A percentile compares a stretch with the other conserved stretches of the same genome.
Conservation (phyloP, 495 filamentous ascomycete genomes). For the Tuber indicum region DNA sequence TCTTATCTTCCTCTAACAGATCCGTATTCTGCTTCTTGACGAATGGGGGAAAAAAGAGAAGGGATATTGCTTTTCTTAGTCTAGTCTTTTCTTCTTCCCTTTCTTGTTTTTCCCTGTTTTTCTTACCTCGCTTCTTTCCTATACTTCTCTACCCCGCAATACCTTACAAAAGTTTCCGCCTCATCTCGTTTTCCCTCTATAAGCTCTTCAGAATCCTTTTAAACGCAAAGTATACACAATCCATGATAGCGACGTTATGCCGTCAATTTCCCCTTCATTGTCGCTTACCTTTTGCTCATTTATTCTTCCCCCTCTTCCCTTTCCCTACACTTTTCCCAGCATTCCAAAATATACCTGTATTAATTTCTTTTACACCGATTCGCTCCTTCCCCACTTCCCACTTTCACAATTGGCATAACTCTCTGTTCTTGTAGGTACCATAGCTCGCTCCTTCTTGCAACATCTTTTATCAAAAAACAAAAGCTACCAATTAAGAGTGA, state of each 20-base stretch:
- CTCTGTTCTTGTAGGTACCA: not conserved
- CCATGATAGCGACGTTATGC: not conserved
- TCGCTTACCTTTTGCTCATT: not conserved
- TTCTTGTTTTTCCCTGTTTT: not conserved
- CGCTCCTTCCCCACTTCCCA: not conserved
- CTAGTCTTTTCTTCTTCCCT: not conserved
- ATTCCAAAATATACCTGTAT: not conserved
- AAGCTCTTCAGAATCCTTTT: not conserved
- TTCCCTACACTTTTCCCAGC: not conserved
- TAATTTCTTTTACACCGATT: not conserved
- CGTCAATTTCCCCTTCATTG: not conserved
- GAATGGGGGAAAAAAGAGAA: not conserved
- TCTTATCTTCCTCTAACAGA: not conserved
- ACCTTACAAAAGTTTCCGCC: not conserved
- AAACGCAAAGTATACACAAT: not conserved
- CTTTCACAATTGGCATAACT: not conserved
- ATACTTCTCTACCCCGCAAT: not conserved
- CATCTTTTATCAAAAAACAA: not conserved
- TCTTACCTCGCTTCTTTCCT: not conserved
- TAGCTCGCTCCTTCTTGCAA: not conserved
- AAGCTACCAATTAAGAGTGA: not conserved
- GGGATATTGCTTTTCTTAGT: constrained; percentile 4
- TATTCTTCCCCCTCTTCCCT: not conserved
- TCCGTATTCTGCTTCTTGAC: constrained; percentile 11
- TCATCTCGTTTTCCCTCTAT: not conserved